Base-by-base conservation (phyloP, 2,329 filamentous ascomycete species). In the Talaromyces amestolkiae region DNA sequence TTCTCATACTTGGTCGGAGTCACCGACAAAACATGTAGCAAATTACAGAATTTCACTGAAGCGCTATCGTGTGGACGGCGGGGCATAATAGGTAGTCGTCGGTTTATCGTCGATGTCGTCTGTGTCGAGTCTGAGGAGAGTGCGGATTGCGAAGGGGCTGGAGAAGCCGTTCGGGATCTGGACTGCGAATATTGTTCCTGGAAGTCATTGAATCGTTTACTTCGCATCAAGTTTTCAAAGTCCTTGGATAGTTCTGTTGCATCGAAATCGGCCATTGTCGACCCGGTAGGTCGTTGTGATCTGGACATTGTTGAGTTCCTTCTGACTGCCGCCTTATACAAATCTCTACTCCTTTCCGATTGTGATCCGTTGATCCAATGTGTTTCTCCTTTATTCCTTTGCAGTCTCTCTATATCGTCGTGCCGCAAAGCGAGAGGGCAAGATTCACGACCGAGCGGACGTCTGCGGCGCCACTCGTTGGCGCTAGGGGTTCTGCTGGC, bases 1-100 rank as follows among this genome's bases (percentile, higher is more conserved):
- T 99, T 98, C 79, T 99, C 95, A 81, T 96, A 99, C 76, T 94
- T 95, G 22, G 89, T 91, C 19, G 95, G 95, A 54, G 93, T 97
- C 66, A 91, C 85, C 17, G 94, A 97, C 22, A 98, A 81, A 22
- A 91, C 92, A 70, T 96, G 86, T 53, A 98, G 85, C 67, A 96
- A 86, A 78, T 90, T 96, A 71, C 90, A 86, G 72, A 93, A 93
- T 71, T 91, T 91, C 67, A 91, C 84, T 0, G 89, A 91, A 22
- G 85, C 83, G 64, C 85, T 80, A 76, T 94, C 91, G 73, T 86
- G 83, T 7, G 95, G 94, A 27, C 92, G 85, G 13, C 89, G 89
- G 3, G 95, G 93, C 61, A 90, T 82, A 68, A 89, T 85, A 35
- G 90, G 89, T 61, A 90, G 64, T 59, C 74, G 72, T 58, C 72